phyloP scores from a whole-genome alignment of 139 green algal genomes.

The Nannochloris sp. region DNA sequence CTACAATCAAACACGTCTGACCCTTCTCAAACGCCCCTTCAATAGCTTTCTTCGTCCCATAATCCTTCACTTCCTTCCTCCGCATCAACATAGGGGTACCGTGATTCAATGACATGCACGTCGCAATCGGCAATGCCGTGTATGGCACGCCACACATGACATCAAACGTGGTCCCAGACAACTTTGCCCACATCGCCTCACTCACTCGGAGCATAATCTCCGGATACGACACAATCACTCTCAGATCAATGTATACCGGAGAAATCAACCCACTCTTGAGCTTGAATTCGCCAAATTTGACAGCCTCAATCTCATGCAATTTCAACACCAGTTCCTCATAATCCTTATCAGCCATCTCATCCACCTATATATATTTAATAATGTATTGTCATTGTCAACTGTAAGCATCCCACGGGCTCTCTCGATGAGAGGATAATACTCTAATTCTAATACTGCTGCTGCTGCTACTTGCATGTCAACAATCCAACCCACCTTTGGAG shows the following conservation, averaged over 20 bases:
- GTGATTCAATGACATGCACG: conserved; percentile 83
- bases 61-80: conserved; percentile 95
- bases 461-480: no score
- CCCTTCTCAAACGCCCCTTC: conserved; percentile 85
- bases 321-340: conserved; percentile 78
- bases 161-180: conserved; percentile 71
- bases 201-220: conserved; percentile 81
- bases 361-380: conserved; percentile 12
- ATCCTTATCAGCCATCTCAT: conserved; percentile 53
- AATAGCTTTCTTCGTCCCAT: conserved; percentile 97
- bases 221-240: conserved; percentile 97
- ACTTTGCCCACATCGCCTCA: conserved; percentile 77
- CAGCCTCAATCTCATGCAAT: conserved; percentile 86
- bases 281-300: conserved; percentile 99
- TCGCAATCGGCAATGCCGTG: conserved; percentile 97
- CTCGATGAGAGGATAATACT: no score
- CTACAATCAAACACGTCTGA: conserved; percentile 90
- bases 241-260: conserved; percentile 96
- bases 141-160: conserved; percentile 98
- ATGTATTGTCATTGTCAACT: not conserved
- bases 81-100: conserved; percentile 88
- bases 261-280: conserved; percentile 94
- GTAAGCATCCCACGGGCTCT: no score
- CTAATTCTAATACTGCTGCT: no score
- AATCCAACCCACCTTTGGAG: no score